A percentile compares a stretch with the other conserved stretches of the same genome.
phyloP scores from a whole-genome alignment of 2,329 filamentous ascomycete genomes.

The Metarhizium humberi region DNA sequence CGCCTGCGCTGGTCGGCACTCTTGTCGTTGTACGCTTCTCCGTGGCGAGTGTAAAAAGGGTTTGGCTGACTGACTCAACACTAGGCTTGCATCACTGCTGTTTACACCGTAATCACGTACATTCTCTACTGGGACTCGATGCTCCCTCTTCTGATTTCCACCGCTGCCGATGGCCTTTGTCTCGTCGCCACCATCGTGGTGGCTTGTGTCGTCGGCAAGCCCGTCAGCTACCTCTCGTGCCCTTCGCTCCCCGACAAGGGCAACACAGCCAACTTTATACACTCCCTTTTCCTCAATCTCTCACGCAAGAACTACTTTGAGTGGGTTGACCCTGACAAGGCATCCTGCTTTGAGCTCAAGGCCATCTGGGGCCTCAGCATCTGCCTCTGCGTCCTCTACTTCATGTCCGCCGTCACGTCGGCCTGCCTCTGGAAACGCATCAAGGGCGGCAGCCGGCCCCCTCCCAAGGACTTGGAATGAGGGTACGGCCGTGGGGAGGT shows the following conservation, averaged over 20 bases:
- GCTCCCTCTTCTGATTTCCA: slow-evolving; percentile 63
- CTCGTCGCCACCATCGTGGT: slow-evolving; percentile 72
- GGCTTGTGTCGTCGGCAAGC: slow-evolving; percentile 68
- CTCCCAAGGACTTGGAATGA: slow-evolving; percentile 42
- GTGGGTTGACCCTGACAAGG: slow-evolving; percentile 42
- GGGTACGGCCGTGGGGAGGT: slow-evolving; percentile 34
- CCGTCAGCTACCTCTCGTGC: slow-evolving; percentile 72
- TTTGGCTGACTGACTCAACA: neutral
- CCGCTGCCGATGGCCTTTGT: slow-evolving; percentile 56
- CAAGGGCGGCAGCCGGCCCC: slow-evolving; percentile 27
- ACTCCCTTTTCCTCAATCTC: slow-evolving; percentile 32
- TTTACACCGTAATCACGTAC: slow-evolving; percentile 72
- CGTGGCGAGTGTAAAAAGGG: neutral
- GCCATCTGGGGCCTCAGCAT: slow-evolving; percentile 81
- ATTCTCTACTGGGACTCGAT: slow-evolving; percentile 73
- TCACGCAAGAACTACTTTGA: slow-evolving; percentile 24
- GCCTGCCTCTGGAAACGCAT: slow-evolving; percentile 54
- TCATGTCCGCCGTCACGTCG: slow-evolving; percentile 50
- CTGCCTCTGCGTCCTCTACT: slow-evolving; percentile 63
- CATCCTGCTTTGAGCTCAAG: slow-evolving; percentile 77
- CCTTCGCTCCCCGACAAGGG: slow-evolving; percentile 34
- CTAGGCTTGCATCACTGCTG: slow-evolving; percentile 66
- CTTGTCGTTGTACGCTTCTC: slow-evolving; percentile 61
- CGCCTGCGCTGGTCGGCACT: slow-evolving; percentile 66
- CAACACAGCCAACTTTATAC: slow-evolving; percentile 34